phyloP scores from a whole-genome alignment of 352 stramenopile species.

The Globisporangium emineosum region DNA sequence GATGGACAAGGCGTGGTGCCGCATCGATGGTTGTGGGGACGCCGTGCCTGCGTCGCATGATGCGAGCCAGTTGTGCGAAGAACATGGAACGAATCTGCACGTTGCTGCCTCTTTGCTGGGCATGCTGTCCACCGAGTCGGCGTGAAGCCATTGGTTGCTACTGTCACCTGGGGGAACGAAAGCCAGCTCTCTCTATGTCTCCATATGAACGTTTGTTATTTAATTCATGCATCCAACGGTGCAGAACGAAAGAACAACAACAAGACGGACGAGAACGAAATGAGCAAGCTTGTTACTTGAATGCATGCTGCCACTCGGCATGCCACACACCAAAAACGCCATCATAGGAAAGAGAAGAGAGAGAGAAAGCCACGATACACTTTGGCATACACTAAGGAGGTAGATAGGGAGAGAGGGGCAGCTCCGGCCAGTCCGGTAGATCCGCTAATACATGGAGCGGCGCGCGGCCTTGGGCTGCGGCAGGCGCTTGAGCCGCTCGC shows the following conservation, averaged over 20 bases:
- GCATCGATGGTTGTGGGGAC: conserved; percentile 11
- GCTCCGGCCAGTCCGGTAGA: background rate
- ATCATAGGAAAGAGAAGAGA: background rate
- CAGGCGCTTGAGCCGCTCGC: conserved; percentile 27
- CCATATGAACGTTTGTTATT: background rate
- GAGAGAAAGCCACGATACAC: background rate
- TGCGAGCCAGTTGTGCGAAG: conserved; percentile 12
- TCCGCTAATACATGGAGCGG: conserved; percentile 15
- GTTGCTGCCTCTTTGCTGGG: conserved; percentile 18
- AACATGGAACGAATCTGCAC: conserved; percentile 16
- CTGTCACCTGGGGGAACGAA: background rate
- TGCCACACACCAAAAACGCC: conserved; percentile 5
- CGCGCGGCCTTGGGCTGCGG: conserved; percentile 7
- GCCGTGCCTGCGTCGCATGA: background rate
- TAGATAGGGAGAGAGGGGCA: background rate
- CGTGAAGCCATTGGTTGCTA: background rate
- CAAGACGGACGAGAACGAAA: background rate
- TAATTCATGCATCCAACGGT: background rate
- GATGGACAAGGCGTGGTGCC: background rate
- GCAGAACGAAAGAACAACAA: background rate
- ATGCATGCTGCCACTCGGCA: conserved; percentile 3
- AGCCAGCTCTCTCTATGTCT: no score
- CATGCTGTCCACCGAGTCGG: conserved; percentile 9
- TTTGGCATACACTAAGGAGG: background rate
- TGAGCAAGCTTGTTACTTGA: background rate